Evolutionary conservation across 2,329 filamentous ascomycete genomes (phyloP).

Genomic region (Phialemonium atrogriseum): DNA sequence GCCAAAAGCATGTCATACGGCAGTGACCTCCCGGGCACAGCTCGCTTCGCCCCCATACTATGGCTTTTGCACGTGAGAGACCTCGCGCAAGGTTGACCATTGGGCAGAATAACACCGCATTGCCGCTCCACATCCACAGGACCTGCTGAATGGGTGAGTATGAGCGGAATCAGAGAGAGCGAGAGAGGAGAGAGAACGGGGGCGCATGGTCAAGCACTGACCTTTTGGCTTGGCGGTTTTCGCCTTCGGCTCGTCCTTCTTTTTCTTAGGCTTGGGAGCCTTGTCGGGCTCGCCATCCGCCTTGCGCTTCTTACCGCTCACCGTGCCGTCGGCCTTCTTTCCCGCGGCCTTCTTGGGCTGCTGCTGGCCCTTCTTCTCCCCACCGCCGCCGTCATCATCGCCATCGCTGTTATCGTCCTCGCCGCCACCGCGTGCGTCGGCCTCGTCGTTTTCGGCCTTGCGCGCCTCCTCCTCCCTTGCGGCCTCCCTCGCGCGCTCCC

Average conservation of each 20-base stretch:
- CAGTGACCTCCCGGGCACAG: conserved; percentile 75
- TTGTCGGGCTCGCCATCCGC: conserved; percentile 71
- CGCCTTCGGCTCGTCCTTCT: conserved; percentile 83
- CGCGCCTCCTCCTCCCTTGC: conserved; percentile 48
- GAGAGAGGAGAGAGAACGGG: too few species aligned
- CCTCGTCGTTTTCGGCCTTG: conserved; percentile 38
- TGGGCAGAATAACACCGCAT: conserved; percentile 79
- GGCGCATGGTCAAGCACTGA: conserved; percentile 19
- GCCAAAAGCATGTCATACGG: conserved; percentile 89
- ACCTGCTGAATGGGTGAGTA: conserved; percentile 31
- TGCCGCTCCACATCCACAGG: conserved; percentile 92
- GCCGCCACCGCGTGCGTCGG: conserved; percentile 30
- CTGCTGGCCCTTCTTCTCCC: conserved; percentile 30
- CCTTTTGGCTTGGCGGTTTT: conserved; percentile 81
- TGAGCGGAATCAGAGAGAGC: conserved; percentile 1
- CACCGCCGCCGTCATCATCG: conserved; percentile 32
- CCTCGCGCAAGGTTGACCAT: conserved; percentile 78
- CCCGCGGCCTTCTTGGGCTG: conserved; percentile 53
- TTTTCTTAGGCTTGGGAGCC: conserved; percentile 82
- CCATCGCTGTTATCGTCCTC: conserved; percentile 42
- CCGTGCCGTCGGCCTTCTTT: conserved; percentile 48
- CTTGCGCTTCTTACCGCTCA: conserved; percentile 67
- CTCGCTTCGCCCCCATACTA: conserved; percentile 87
- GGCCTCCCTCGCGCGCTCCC: conserved; percentile 57
- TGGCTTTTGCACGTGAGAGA: conserved; percentile 92